phyloP scores from a whole-genome alignment of 2,329 filamentous ascomycete genomes.

The Ascochyta viciae-villosae region DNA sequence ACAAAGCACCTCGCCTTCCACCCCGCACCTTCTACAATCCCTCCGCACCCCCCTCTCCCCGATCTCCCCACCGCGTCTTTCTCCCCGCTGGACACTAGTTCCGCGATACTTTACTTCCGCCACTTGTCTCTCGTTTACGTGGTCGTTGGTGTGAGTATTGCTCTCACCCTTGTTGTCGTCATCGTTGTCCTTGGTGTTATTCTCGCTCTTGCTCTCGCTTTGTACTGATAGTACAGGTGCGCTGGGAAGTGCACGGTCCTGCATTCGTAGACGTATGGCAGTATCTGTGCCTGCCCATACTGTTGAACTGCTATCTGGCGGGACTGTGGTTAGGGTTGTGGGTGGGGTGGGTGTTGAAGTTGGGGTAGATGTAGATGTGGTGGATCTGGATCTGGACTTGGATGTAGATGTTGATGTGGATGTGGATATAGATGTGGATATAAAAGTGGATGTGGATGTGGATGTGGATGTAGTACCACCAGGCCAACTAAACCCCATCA shows the following conservation, averaged over 20 bases:
- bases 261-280: not conserved
- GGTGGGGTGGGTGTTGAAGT: not conserved
- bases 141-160: no score
- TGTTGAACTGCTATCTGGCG: not conserved
- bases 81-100: no score
- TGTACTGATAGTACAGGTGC: not conserved
- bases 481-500: no score
- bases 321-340: not conserved
- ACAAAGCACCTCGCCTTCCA: not conserved
- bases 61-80: no score
- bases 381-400: no score
- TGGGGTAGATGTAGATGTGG: not conserved
- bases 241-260: not conserved
- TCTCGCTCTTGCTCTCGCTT: not conserved
- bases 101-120: no score
- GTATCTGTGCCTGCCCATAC: conserved; percentile 1
- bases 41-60: not conserved
- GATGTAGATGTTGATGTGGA: no score
- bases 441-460: no score
- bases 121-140: no score
- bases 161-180: not conserved
- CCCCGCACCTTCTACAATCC: not conserved
- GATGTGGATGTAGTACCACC: no score
- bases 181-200: no score
- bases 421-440: not conserved